A percentile compares a stretch with the other conserved stretches of the same genome.
Conservation (phyloP, 2,329 filamentous ascomycete species). For the Pestalotiopsis sp. region DNA sequence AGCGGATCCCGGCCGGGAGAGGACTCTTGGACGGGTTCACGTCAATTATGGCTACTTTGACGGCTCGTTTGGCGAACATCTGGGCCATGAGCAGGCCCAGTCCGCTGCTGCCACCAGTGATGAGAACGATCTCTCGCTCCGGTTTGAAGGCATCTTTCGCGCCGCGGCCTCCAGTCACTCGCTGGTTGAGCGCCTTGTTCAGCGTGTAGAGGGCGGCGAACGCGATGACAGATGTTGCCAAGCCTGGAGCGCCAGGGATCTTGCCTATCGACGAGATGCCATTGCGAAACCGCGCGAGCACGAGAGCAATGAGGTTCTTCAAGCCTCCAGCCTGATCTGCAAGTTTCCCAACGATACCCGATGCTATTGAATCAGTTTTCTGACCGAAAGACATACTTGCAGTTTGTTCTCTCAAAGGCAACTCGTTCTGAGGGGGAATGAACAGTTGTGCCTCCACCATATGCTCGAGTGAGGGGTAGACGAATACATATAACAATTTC, state of each 20-base stretch:
- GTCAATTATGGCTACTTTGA: slow-evolving; percentile 41
- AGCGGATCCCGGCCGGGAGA: slow-evolving; percentile 27
- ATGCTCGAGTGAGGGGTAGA: background rate
- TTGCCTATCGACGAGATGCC: background rate
- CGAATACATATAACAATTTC: background rate
- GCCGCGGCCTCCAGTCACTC: background rate
- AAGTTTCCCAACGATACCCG: background rate
- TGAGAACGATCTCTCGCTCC: slow-evolving; percentile 25
- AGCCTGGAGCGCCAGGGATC: background rate
- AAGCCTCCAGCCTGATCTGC: background rate
- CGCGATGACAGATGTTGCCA: background rate
- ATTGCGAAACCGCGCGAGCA: background rate
- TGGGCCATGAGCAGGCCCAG: slow-evolving; percentile 39
- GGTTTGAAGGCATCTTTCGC: background rate
- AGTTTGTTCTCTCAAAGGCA: background rate
- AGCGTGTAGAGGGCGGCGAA: background rate
- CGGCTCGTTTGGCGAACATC: slow-evolving; percentile 35
- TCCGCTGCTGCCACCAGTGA: slow-evolving; percentile 30
- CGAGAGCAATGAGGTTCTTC: background rate
- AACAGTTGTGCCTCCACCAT: background rate
- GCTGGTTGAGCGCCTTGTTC: background rate
- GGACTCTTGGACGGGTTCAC: slow-evolving; percentile 22
- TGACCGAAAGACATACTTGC: background rate
- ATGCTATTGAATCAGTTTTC: background rate
- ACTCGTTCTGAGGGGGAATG: background rate